A percentile compares a stretch with the other conserved stretches of the same genome.
These are phyloP conservation scores for Centaurea solstitialis DNA, from an alignment of 129 eudicot genomes.

Conservation along the genomic window DNA sequence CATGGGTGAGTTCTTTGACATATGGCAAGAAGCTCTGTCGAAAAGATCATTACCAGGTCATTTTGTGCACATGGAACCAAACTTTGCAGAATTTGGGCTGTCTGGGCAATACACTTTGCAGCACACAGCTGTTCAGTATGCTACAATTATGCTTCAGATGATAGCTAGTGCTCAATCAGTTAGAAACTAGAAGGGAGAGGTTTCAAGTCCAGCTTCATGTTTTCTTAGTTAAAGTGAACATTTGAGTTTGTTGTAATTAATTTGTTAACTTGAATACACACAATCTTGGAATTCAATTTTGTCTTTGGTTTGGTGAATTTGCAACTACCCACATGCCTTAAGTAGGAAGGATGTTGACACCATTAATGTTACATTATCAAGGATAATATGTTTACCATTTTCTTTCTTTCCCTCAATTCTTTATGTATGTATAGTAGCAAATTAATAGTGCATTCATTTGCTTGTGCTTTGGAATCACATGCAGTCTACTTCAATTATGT, in stretches of 20 bases:
- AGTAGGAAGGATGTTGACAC: background rate
- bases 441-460: background rate
- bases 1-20: slow-evolving; percentile 75
- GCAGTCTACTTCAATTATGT: background rate
- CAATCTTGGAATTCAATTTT: background rate
- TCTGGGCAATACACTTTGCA: slow-evolving; percentile 69
- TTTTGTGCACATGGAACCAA: slow-evolving; percentile 80
- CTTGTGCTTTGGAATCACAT: background rate
- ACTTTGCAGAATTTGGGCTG: slow-evolving; percentile 72
- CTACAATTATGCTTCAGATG: slow-evolving; percentile 76
- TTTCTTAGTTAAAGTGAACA: background rate
- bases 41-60: slow-evolving; percentile 89
- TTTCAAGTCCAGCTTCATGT: background rate
- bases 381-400: background rate
- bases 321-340: background rate
- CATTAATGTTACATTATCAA: background rate
- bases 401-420: background rate
- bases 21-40: slow-evolving; percentile 74
- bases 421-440: background rate
- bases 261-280: background rate
- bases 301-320: background rate
- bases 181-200: slow-evolving; percentile 54
- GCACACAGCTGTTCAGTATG: slow-evolving; percentile 91
- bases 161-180: slow-evolving; percentile 69
- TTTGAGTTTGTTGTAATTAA: background rate